Base-by-base conservation (phyloP, 2,329 filamentous ascomycete genomes). In the Ophiostoma quercus region DNA sequence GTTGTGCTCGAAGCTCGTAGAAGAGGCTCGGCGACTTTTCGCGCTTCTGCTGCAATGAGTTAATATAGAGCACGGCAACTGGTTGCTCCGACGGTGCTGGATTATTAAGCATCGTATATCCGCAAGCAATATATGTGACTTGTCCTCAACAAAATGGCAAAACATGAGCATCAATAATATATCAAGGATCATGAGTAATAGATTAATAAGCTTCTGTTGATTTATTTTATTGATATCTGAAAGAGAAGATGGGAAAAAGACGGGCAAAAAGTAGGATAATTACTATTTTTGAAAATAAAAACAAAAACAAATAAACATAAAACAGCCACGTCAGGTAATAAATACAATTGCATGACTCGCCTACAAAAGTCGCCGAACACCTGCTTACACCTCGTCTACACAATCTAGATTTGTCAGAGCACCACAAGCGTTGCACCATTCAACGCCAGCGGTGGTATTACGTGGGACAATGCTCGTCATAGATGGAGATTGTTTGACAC, bases 21-120 rank as follows among this genome's bases (percentile, higher is more conserved):
- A 41, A 41, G n/a, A 57, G 51, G 51, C 51, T 57, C 51, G 51
- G 51, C 2, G 51, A 57, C 51, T 57, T 57, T 57, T 57, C 19
- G 43, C 43, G 43, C 34, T 34, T 34, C 34, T 34, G 34, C 34
- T 34, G 34, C 1, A 29, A 29, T 29, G 25, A 29, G 25, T 29
- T 29, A 29, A 29, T 29, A 54, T 25, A 22, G 47, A 25, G 47
- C n/a, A 54, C 51, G n/a, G 51, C n/a, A 57, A 14, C 22, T 25
- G 51, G 3, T 25, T 57, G 51, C n/a, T 9, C 51, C 51, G 51
- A 54, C 9, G 22, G 22, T 11, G 51, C 51, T 57, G 4, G 1
- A 57, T 57, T 57, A 57, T 25, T 57, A 57, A 57, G 51, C 51
- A 57, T 22, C 25, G 16, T 25, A 54, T 25, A 25, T 51, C 51